Percentiles rank a stretch among this genome's conserved stretches.
Conservation (phyloP, 2,329 filamentous ascomycete genomes). For the Epichloe gansuensis region DNA sequence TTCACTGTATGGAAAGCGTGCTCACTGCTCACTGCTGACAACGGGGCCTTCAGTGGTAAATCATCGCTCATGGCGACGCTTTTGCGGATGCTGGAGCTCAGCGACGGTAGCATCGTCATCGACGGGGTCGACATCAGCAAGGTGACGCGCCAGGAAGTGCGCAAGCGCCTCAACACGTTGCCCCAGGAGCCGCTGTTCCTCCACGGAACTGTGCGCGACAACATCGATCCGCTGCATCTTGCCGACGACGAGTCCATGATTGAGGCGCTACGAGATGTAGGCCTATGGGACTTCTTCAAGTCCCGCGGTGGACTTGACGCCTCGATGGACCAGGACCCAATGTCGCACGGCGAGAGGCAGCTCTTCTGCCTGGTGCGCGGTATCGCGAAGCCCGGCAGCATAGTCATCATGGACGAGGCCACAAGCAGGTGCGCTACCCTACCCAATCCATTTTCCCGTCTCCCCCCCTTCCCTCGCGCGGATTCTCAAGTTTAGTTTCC, state of each 20-base stretch:
- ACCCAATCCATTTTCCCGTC: too few relatives aligned
- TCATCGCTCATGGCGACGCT: conserved; percentile 27
- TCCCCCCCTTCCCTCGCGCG: too few relatives aligned
- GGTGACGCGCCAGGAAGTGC: conserved; percentile 12
- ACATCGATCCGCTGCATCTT: conserved; percentile 30
- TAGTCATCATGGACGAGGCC: conserved; percentile 4
- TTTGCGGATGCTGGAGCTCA: conserved; percentile 32
- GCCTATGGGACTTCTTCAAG: conserved; percentile 5
- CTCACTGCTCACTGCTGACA: too few relatives aligned
- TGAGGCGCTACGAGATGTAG: conserved; percentile 6
- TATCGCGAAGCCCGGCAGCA: background rate
- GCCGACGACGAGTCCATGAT: conserved; percentile 21
- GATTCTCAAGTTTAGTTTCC: too few relatives aligned
- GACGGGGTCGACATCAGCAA: conserved; percentile 27
- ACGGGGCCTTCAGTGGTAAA: conserved; percentile 14
- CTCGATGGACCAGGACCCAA: background rate
- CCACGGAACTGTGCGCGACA: conserved; percentile 33
- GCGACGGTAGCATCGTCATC: conserved; percentile 28
- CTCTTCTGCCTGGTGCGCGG: conserved; percentile 9
- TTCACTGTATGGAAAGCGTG: too few relatives aligned
- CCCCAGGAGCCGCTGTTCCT: conserved; percentile 41
- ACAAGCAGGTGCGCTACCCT: background rate
- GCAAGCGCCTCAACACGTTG: conserved; percentile 25
- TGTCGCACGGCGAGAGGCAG: conserved; percentile 10
- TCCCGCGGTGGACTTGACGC: conserved; percentile 6